Base-by-base conservation (phyloP, 495 filamentous ascomycete genomes). In the Podospora pseudocomata region DNA sequence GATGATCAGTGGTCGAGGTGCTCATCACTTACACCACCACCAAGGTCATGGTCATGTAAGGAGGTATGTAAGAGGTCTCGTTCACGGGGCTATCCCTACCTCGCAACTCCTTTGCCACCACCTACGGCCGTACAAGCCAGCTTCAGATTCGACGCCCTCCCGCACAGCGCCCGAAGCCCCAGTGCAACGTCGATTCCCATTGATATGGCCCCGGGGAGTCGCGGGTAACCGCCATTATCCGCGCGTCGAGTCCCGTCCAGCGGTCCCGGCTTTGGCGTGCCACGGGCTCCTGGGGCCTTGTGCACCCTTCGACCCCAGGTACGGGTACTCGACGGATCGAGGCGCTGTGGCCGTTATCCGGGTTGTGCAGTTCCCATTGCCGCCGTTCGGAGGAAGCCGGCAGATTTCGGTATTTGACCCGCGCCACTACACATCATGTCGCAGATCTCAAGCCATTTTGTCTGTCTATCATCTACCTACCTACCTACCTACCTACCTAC, bases 81-180 rank as follows among this genome's bases (percentile, higher is more conserved):
- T 20, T 58, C 55, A 26, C 23, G 20, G 60, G 30, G 49, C 19
- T 28, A 27, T 19, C 27, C 54, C 19, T 16, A 32, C 19, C 61
- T 44, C 30, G 11, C 49, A 15, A 0, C n/a, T 4, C 20, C 57
- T 55, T 18, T 28, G 23, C 26, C 66, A 34, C 61, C 23, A 71
- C 67, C 63, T 75, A 73, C 73, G 73, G 73, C 73, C 71, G 69
- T 73, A 75, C 73, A 70, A 66, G 19, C 65, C 28, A 63, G 32
- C 49, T 66, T n/a, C 67, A 72, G 67, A 72, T 67, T 63, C 53
- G 67, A 71, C 65, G 65, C 58, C 32, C 61, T 64, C 71, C 67
- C 65, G 69, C 56, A 13, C 61, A 66, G 27, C 32, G 59, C 23
- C 55, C 61, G 32, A 62, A n/a, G 5, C 63, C 23, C 34, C 44